A percentile compares a stretch with the other conserved stretches of the same genome.
These are phyloP conservation scores for Rubus idaeus DNA, from an alignment of 306 rosid genomes.

Conservation along the genomic window DNA sequence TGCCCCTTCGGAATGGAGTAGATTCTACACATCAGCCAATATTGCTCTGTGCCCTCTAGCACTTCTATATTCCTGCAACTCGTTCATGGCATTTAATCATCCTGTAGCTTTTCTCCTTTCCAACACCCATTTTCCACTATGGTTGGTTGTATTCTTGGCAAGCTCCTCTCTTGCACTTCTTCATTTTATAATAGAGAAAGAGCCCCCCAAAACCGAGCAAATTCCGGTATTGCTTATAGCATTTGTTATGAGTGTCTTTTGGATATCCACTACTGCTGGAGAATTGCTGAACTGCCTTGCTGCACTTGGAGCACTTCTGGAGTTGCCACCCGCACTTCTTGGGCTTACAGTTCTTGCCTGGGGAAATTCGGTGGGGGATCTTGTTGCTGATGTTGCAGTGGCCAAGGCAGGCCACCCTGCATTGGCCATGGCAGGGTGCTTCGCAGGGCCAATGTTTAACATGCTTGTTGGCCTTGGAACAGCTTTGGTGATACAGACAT, in stretches of 20 bases:
- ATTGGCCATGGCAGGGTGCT: conserved; percentile 98
- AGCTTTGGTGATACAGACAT: conserved; percentile 85
- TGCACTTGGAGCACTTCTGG: conserved; percentile 62
- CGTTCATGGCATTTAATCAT: conserved; percentile 64
- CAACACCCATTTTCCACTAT: conserved; percentile 68
- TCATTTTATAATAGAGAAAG: conserved; percentile 63
- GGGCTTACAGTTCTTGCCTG: conserved; percentile 96
- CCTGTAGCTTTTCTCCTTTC: conserved; percentile 85
- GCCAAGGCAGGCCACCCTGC: conserved; percentile 98
- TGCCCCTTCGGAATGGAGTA: conserved; percentile 78
- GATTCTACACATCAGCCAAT: conserved; percentile 79
- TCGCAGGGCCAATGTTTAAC: conserved; percentile 97
- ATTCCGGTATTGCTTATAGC: conserved; percentile 64
- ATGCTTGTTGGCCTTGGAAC: conserved; percentile 96
- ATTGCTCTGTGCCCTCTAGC: conserved; percentile 76
- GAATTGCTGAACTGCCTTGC: conserved; percentile 91
- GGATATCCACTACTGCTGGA: conserved; percentile 90
- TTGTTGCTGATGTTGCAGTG: conserved; percentile 90
- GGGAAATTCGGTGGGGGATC: conserved; percentile 98
- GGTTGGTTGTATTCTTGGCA: conserved; percentile 68
- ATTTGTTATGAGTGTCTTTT: conserved; percentile 91
- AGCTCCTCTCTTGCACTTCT: conserved; percentile 83
- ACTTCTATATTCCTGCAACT: conserved; percentile 73
- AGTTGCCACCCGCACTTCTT: conserved; percentile 71
- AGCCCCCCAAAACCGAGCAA: conserved; percentile 87